phyloP scores from a whole-genome alignment of 139 green algal genomes.

The Closterium sp. region DNA sequence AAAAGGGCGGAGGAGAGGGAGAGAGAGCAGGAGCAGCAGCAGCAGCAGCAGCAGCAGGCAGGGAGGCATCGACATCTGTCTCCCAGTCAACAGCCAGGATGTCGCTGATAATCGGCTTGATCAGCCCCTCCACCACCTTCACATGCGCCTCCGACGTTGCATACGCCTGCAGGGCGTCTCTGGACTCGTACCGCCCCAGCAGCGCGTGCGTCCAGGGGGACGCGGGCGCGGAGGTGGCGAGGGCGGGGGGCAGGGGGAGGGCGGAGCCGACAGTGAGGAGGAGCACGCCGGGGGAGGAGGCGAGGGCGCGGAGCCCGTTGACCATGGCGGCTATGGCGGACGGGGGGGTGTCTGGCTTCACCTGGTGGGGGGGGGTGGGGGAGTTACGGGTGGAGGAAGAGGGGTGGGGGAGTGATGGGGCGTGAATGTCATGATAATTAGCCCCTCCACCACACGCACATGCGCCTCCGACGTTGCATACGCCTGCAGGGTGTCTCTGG shows the following conservation, averaged over 20 bases:
- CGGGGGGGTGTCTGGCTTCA: constrained; percentile 19
- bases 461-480: background rate
- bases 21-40: background rate
- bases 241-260: background rate
- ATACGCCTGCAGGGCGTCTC: constrained; percentile 6
- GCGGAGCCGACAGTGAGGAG: constrained; percentile 15
- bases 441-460: background rate
- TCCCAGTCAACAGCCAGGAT: constrained; percentile 26
- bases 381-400: too few species aligned
- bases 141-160: background rate
- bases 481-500: background rate
- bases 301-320: background rate
- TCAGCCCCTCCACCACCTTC: background rate
- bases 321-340: background rate
- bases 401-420: too few species aligned
- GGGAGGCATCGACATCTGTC: background rate
- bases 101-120: constrained; percentile 15
- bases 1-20: background rate
- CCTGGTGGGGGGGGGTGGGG: background rate
- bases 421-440: too few species aligned
- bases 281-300: constrained; percentile 10
- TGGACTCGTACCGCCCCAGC: background rate
- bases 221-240: background rate
- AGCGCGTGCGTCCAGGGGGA: constrained; percentile 16
- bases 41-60: background rate